phyloP scores from a whole-genome alignment of 202 grass and related monocot species.

The Saccharum hybrid region DNA sequence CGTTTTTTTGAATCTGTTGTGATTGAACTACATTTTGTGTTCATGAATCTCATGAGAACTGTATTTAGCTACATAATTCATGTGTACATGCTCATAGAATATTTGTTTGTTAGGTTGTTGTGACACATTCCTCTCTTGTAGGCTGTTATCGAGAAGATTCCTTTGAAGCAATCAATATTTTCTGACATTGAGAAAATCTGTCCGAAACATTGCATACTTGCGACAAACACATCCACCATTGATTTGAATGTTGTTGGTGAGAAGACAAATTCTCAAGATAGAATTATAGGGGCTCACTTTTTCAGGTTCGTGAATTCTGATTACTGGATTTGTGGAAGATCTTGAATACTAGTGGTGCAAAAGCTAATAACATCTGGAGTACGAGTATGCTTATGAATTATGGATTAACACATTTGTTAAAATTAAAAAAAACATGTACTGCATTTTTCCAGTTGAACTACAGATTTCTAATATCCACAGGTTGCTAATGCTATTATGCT shows the following conservation, averaged over 20 bases:
- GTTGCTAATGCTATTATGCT: slow-evolving; percentile 49
- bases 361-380: slow-evolving; percentile 7
- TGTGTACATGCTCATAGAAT: background rate
- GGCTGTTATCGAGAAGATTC: slow-evolving; percentile 93
- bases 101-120: slow-evolving; percentile 37
- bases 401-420: background rate
- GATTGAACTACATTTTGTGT: background rate
- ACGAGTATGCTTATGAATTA: slow-evolving; percentile 4
- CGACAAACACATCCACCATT: slow-evolving; percentile 97
- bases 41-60: background rate
- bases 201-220: slow-evolving; percentile 87
- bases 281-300: slow-evolving; percentile 96
- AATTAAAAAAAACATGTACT: background rate
- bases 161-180: slow-evolving; percentile 99
- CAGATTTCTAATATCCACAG: background rate
- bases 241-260: slow-evolving; percentile 87
- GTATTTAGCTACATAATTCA: slow-evolving; percentile 19
- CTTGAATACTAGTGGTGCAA: background rate
- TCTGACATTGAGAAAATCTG: slow-evolving; percentile 86
- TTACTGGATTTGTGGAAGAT: slow-evolving; percentile 9
- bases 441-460: slow-evolving; percentile 14
- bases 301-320: slow-evolving; percentile 72
- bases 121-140: slow-evolving; percentile 50
- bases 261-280: slow-evolving; percentile 82
- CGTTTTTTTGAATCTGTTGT: slow-evolving; percentile 15